Evolutionary conservation across 2,329 filamentous ascomycete genomes (phyloP).

Genomic region (Apiospora kogelbergensis): DNA sequence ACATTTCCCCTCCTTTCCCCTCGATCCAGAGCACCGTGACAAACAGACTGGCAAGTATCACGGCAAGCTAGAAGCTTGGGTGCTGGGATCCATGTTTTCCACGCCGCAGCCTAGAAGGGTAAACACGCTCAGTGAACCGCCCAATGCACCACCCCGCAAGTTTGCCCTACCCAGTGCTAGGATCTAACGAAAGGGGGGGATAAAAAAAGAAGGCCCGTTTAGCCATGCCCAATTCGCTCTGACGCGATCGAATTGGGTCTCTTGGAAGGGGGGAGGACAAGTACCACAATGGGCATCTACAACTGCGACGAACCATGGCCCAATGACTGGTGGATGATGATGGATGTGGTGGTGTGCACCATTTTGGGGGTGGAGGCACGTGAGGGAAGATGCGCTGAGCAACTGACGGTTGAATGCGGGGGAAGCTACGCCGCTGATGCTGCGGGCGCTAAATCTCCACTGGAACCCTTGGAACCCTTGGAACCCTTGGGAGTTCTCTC

Average conservation of each 20-base stretch:
- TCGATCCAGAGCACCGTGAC: background rate
- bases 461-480: background rate
- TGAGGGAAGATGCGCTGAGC: background rate
- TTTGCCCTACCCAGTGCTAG: background rate
- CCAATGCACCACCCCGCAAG: background rate
- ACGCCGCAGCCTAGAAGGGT: background rate
- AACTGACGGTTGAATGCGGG: background rate
- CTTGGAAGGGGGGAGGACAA: background rate
- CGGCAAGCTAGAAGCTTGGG: background rate
- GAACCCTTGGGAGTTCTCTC: background rate
- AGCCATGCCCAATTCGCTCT: background rate
- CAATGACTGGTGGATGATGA: background rate
- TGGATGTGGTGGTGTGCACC: background rate
- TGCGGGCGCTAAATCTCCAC: background rate
- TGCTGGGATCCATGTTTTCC: background rate
- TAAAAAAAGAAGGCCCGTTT: background rate
- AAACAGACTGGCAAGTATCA: background rate
- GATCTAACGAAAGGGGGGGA: background rate
- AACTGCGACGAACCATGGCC: background rate
- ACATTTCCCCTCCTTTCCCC: background rate
- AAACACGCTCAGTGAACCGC: background rate
- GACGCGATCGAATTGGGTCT: background rate
- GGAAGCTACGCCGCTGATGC: background rate
- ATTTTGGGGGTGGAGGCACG: background rate
- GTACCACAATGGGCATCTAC: background rate